Percentiles rank a stretch among this genome's conserved stretches.
phyloP scores from a whole-genome alignment of 169 alveolate species.

The Plasmodium cynomolgi region DNA sequence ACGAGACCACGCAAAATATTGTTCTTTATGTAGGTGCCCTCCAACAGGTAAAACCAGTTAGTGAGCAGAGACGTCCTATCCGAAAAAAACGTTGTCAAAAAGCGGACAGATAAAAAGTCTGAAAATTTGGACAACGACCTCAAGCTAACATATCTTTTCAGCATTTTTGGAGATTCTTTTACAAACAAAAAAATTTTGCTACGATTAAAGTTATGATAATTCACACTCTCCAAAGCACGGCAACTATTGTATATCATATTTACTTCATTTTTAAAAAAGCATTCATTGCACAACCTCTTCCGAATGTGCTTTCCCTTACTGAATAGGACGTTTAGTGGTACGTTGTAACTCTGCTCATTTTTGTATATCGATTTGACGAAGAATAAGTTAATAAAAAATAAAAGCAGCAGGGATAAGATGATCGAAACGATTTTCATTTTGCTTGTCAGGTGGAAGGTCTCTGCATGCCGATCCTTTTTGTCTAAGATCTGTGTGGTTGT shows the following conservation, averaged over 20 bases:
- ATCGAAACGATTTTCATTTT: slow-evolving; percentile 35
- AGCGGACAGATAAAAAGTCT: slow-evolving; percentile 1
- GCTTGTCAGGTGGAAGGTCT: neutral
- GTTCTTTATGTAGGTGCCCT: neutral
- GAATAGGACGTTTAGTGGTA: slow-evolving; percentile 46
- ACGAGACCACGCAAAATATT: neutral
- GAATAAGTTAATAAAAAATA: slow-evolving; percentile 59
- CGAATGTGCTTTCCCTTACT: slow-evolving; percentile 39
- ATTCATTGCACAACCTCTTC: slow-evolving; percentile 58
- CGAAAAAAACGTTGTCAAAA: neutral
- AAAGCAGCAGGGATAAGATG: slow-evolving; percentile 2
- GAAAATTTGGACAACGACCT: neutral
- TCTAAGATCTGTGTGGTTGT: neutral
- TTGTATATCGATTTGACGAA: slow-evolving; percentile 41
- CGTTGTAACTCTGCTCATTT: slow-evolving; percentile 22
- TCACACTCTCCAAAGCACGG: slow-evolving; percentile 46
- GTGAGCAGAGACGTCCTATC: neutral
- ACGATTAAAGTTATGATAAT: neutral
- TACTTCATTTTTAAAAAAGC: slow-evolving; percentile 66
- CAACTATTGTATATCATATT: slow-evolving; percentile 53
- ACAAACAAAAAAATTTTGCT: slow-evolving; percentile 13
- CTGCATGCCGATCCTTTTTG: neutral
- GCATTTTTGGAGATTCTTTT: slow-evolving; percentile 13
- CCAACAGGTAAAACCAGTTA: neutral
- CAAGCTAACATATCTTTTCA: slow-evolving; percentile 16